Base-by-base conservation (phyloP, 1,284 basidiomycete genomes). In the Fomitopsis schrenkii region DNA sequence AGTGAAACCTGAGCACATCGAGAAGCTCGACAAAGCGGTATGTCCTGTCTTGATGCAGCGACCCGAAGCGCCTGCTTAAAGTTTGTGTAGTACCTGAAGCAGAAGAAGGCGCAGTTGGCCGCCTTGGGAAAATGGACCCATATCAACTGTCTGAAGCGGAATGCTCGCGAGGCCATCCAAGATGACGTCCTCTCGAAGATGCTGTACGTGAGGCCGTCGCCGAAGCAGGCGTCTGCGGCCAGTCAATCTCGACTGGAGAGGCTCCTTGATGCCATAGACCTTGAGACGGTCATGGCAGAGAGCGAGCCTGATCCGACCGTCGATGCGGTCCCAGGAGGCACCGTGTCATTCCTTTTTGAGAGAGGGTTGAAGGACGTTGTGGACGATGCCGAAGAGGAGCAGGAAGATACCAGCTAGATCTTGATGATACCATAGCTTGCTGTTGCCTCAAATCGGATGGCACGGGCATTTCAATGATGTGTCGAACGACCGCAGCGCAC, bases 71-170 rank as follows among this genome's bases (percentile, higher is more conserved):
- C 26, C 26, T 53, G 42, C 3, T 60, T 10, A 52, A 42, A 62
- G 62, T 19, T 33, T 44, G 12, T 59, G 22, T 65, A 94, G 91
- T 86, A 88, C 64, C 72, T 86, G 59, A 81, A 83, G 67, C 91
- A 88, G 70, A 91, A 91, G 76, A 87, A 87, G 66, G 83, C 81
- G 3, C 93, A 86, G 62, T 83, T 98, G 14, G 91, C 92, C 2
- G 84, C 92, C 1, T 80, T 98, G 40, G 89, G 88, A 60, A 86
- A 93, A 69, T 98, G 95, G 95, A 88, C 83, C 17, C 96, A 98
- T 71, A 86, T 95, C 71, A 88, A 90, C 67, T 89, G 87, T 67
- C 75, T 94, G 17, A 77, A 74, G 54, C 66, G 74, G 14, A 73
- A 75, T 17, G 77, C 81, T 3, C 70, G 69, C 45, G 77, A 82